These are phyloP conservation scores for Barnettozyma populi DNA, from an alignment of 805 yeast genomes.

Conservation along the genomic window DNA sequence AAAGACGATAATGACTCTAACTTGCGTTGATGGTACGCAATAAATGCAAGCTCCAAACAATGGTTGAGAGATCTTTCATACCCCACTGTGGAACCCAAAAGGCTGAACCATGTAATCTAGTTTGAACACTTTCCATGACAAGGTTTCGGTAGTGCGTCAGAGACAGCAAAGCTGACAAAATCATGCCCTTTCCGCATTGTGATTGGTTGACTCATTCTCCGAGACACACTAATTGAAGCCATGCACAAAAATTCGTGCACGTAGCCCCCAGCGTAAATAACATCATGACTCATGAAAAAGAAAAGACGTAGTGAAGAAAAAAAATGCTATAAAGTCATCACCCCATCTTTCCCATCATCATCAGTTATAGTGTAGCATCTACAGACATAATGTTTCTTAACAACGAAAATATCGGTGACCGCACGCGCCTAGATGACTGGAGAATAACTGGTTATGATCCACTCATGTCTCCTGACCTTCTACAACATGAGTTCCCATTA, in stretches of 20 bases:
- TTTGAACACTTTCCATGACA: no score
- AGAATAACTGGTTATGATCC: constrained; percentile 90
- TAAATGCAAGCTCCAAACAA: no score
- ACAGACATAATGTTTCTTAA: constrained; percentile 61
- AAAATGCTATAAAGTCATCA: no score
- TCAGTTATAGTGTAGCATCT: neutral
- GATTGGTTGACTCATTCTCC: neutral
- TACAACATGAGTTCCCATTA: constrained; percentile 80
- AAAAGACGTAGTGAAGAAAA: neutral
- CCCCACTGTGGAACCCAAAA: no score
- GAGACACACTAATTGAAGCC: neutral
- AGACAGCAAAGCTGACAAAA: no score
- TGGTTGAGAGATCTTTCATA: no score
- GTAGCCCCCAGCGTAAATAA: neutral
- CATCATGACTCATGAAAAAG: neutral
- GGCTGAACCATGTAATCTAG: no score
- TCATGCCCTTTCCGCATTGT: neutral
- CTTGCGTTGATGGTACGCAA: no score
- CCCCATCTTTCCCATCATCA: neutral
- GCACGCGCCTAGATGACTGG: constrained; percentile 71
- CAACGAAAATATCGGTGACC: constrained; percentile 81
- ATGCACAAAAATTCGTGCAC: no score
- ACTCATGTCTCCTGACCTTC: constrained; percentile 87
- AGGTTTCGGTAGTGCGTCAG: no score
- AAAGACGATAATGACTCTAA: no score